Base-by-base conservation (phyloP, 441 rosid species). In the Gossypium gossypioides region DNA sequence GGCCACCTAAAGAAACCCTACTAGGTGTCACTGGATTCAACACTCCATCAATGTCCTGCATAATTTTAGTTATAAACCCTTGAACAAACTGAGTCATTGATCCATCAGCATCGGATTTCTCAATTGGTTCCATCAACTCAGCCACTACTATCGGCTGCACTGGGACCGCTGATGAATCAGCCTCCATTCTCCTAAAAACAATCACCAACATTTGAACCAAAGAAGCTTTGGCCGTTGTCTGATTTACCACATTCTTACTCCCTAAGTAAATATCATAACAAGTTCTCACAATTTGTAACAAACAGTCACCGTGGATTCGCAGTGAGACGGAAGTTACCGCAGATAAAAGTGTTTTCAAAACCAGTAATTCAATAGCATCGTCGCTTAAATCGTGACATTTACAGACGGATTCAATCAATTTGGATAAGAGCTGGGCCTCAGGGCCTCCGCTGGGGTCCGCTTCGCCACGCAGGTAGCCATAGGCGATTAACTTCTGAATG, bases 111-210 rank as follows among this genome's bases (percentile, higher is more conserved):
- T 96, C 99, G 0, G 98, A 87, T 79, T 90, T 90, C 78, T 89
- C 98, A 0, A 83, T 68, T 0, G 98, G 99, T 74, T 88, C 90
- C 97, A 96, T 96, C 61, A 93, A 78, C 74, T 93, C 97, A 32
- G 99, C 98, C 42, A 96, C 97, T 1, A 96, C 97, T 74, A 96
- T 96, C 1, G 99, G 99, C 83, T 93, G 99, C 80, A 96, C 76
- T 1, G 99, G 97, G 3, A 84, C 91, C 1, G 98, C 90, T 0
- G 97, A 90, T 2, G 98, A 93, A 80, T 96, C 99, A 0, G 99
- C 99, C 85, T 96, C 99, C 98, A 96, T 96, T 73, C 98, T 84
- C 83, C 98, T 74, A 76, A 93, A 96, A 69, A 96, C 96, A 74
- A 96, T 96, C 79, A 96, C 98, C 61, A 93, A 67, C 84, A 96